phyloP scores from a whole-genome alignment of 345 rosid genomes.

The Rhodamnia rubescens region DNA sequence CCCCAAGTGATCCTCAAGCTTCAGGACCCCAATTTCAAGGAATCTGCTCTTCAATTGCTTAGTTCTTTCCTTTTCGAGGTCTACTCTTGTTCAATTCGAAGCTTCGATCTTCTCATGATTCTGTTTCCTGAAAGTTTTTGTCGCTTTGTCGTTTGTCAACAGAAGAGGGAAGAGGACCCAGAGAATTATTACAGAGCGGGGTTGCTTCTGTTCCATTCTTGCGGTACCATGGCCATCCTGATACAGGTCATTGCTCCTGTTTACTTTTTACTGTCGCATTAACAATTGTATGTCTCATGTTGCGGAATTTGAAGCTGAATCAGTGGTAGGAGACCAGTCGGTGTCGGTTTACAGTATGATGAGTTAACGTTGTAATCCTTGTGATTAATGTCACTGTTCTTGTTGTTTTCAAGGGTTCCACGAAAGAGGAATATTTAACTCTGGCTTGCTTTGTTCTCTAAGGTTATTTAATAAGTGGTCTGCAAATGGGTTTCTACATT shows the following conservation, averaged over 20 bases:
- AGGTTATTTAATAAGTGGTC: not conserved
- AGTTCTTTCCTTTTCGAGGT: slow-evolving; percentile 8
- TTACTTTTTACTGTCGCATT: not conserved
- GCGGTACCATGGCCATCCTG: slow-evolving; percentile 6
- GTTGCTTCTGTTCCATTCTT: slow-evolving; percentile 5
- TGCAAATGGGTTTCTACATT: not conserved
- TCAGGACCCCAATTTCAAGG: not conserved
- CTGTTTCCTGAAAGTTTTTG: not conserved
- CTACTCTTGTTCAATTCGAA: not conserved
- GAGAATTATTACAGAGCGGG: slow-evolving; percentile 1
- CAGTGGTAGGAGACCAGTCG: not conserved
- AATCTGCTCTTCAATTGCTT: slow-evolving; percentile 5
- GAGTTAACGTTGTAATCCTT: not conserved
- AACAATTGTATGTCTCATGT: not conserved
- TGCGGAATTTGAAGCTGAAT: not conserved
- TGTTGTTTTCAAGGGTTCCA: not conserved
- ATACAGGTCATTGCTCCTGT: not conserved
- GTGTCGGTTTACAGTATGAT: too few species aligned
- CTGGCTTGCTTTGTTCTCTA: not conserved
- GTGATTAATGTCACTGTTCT: not conserved
- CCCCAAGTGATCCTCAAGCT: slow-evolving; percentile 6
- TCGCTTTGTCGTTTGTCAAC: not conserved
- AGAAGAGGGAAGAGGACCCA: slow-evolving; percentile 10
- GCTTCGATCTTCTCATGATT: not conserved
- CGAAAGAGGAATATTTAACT: not conserved